Evolutionary conservation across 2,329 filamentous ascomycete genomes (phyloP).

Genomic region (Fusarium ambrosium): DNA sequence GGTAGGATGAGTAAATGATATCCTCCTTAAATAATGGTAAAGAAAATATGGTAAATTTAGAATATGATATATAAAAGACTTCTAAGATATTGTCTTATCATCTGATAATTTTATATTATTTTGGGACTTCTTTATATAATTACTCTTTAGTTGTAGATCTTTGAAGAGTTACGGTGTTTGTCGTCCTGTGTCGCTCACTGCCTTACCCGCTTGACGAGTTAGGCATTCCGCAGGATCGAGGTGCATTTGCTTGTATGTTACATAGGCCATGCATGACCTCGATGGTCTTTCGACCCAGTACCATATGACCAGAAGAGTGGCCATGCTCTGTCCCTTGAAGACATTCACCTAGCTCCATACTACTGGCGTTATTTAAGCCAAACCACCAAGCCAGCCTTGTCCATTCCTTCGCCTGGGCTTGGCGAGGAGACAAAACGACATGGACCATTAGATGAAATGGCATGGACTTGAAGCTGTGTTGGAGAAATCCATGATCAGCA

Average conservation of each 20-base stretch:
- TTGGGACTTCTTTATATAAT: background rate
- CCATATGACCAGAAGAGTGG: too few species aligned
- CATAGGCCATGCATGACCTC: background rate
- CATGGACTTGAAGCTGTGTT: background rate
- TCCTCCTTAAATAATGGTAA: too few species aligned
- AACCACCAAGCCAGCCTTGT: background rate
- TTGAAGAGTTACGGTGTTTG: background rate
- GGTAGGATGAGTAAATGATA: too few species aligned
- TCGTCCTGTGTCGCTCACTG: background rate
- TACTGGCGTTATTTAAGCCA: background rate
- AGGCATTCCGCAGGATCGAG: background rate
- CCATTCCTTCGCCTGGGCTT: background rate
- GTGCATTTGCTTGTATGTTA: background rate
- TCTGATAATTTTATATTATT: background rate
- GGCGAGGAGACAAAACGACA: too few species aligned
- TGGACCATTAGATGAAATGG: too few species aligned
- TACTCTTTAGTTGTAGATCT: background rate
- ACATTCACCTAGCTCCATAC: background rate
- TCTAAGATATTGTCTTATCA: background rate
- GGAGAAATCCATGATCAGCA: background rate
- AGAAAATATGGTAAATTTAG: too few species aligned
- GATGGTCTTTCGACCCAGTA: background rate
- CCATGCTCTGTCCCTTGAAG: background rate
- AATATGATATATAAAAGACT: background rate
- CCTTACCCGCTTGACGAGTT: background rate